phyloP scores from a whole-genome alignment of 2,329 filamentous ascomycete species.

The Verticillium nubilum region DNA sequence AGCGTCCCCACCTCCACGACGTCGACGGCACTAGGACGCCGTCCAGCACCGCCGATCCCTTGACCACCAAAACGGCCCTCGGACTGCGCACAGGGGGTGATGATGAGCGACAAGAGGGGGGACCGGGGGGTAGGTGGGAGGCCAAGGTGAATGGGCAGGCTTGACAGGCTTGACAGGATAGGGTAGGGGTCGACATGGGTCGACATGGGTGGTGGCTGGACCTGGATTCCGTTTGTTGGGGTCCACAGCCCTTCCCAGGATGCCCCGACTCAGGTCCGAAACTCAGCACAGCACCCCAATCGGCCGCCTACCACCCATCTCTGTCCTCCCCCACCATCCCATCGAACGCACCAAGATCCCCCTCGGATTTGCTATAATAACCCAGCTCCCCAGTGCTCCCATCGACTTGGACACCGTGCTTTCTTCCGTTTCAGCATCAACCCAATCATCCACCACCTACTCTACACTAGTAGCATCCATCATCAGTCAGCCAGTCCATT shows the following conservation, averaged over 20 bases:
- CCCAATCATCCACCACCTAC: too few relatives aligned
- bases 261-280: too few relatives aligned
- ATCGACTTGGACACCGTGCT: slow-evolving; percentile 9
- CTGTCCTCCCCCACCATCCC: too few relatives aligned
- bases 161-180: too few relatives aligned
- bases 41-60: slow-evolving; percentile 13
- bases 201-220: background rate
- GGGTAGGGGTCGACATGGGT: too few relatives aligned
- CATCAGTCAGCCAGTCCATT: too few relatives aligned
- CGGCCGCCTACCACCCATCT: too few relatives aligned
- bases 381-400: slow-evolving; percentile 7
- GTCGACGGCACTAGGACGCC: slow-evolving; percentile 5
- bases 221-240: background rate
- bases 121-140: slow-evolving; percentile 2
- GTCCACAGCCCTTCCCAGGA: too few relatives aligned
- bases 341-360: background rate
- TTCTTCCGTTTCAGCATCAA: slow-evolving; percentile 10
- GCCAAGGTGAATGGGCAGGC: too few relatives aligned
- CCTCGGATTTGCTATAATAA: slow-evolving; percentile 9
- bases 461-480: too few relatives aligned
- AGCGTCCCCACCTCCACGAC: background rate
- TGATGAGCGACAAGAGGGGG: background rate
- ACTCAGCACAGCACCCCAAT: too few relatives aligned
- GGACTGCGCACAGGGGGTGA: background rate
- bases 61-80: background rate